Evolutionary conservation across 202 grass and related monocot species (phyloP).

Genomic region (Saccharum hybrid): DNA sequence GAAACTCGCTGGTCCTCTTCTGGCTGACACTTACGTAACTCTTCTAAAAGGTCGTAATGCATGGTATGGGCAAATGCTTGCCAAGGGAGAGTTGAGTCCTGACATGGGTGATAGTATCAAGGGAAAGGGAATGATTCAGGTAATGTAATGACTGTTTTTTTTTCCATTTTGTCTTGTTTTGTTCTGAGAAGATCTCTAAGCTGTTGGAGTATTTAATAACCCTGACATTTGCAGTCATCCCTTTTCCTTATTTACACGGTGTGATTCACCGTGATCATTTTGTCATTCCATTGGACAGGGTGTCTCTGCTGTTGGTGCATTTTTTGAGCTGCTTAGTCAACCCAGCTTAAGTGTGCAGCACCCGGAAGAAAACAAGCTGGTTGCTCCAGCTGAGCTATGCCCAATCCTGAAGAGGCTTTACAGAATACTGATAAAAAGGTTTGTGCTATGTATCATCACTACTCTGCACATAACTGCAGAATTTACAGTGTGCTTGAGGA

Average conservation of each 20-base stretch:
- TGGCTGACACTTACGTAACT: conserved; percentile 96
- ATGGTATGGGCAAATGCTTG: conserved; percentile 98
- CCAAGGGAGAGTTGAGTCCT: conserved; percentile 87
- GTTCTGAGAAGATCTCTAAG: too few relatives aligned
- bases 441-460: conserved; percentile 30
- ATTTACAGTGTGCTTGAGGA: conserved; percentile 14
- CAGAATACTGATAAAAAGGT: conserved; percentile 91
- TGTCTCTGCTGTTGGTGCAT: conserved; percentile 93
- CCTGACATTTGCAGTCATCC: neutral
- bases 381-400: conserved; percentile 91
- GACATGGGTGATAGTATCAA: conserved; percentile 99
- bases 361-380: conserved; percentile 88
- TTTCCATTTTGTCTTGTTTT: neutral
- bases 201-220: neutral
- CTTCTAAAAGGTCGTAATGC: conserved; percentile 95
- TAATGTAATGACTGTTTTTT: conserved; percentile 6
- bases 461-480: neutral
- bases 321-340: conserved; percentile 94
- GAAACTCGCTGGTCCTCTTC: conserved; percentile 89
- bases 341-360: conserved; percentile 84
- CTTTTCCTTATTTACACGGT: neutral
- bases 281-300: conserved; percentile 52
- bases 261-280: neutral
- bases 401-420: conserved; percentile 94
- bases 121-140: conserved; percentile 99